Percentiles rank a stretch among this genome's conserved stretches.
phyloP scores from a whole-genome alignment of 163 green algal genomes.

The Scenedesmus sp. region DNA sequence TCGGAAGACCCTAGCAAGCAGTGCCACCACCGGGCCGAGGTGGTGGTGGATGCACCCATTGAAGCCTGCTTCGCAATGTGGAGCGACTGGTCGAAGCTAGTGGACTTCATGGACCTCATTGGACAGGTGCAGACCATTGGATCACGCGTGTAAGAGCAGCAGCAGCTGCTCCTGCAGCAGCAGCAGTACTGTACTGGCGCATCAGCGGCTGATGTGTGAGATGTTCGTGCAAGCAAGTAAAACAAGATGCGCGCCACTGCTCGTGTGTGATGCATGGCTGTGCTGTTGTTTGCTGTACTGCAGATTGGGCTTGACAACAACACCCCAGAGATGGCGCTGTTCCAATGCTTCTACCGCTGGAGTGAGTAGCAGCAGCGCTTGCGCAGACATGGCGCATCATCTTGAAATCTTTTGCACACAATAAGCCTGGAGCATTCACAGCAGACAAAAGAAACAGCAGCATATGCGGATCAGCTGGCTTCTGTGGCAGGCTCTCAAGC shows the following conservation, averaged over 20 bases:
- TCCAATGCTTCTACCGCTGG: constrained; percentile 76
- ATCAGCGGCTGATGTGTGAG: background rate
- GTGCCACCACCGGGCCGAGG: constrained; percentile 54
- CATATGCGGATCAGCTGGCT: too few relatives aligned
- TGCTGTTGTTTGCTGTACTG: constrained; percentile 14
- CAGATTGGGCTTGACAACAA: constrained; percentile 72
- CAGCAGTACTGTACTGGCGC: background rate
- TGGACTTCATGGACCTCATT: constrained; percentile 77
- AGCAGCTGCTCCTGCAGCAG: background rate
- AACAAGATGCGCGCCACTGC: background rate
- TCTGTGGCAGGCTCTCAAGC: too few relatives aligned
- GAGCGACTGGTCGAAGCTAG: constrained; percentile 70
- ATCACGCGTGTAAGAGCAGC: background rate
- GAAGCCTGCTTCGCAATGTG: constrained; percentile 67
- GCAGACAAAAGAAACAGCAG: background rate
- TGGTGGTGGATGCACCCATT: constrained; percentile 61
- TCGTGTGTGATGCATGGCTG: background rate
- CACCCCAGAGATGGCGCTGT: constrained; percentile 64
- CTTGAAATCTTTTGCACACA: background rate
- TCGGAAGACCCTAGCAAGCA: constrained; percentile 51
- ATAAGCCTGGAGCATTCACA: background rate
- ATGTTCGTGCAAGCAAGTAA: background rate
- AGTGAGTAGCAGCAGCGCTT: constrained; percentile 52
- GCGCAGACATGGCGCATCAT: background rate
- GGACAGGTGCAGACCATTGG: constrained; percentile 58